Evolutionary conservation across 2,329 filamentous ascomycete species (phyloP).

Genomic region (Aspergillus amoenus): DNA sequence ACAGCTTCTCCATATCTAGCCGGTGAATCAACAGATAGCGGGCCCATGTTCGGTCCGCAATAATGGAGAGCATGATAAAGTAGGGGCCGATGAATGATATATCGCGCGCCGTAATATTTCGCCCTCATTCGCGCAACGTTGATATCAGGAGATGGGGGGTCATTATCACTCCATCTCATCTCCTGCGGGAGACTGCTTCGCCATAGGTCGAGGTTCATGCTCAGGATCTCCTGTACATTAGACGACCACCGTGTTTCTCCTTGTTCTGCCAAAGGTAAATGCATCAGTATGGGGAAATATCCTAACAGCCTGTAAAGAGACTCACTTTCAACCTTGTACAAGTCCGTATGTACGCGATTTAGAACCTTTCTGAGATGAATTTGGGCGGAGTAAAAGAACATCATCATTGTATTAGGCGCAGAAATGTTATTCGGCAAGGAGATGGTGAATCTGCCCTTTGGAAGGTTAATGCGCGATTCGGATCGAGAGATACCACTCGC

Average conservation of each 20-base stretch:
- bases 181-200: conserved; percentile 48
- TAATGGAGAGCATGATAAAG: conserved; percentile 60
- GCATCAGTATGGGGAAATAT: background rate
- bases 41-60: conserved; percentile 41
- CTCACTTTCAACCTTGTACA: conserved; percentile 49
- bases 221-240: conserved; percentile 42
- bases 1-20: conserved; percentile 22
- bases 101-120: conserved; percentile 91
- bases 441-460: conserved; percentile 37
- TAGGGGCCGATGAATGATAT: conserved; percentile 85
- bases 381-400: conserved; percentile 62
- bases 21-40: conserved; percentile 32
- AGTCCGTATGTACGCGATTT: conserved; percentile 55
- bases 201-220: conserved; percentile 55
- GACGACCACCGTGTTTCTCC: conserved; percentile 37
- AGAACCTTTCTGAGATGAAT: conserved; percentile 59
- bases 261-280: conserved; percentile 20
- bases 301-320: background rate
- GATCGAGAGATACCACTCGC: conserved; percentile 60
- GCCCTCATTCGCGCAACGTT: conserved; percentile 80
- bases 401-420: conserved; percentile 42
- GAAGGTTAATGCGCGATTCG: conserved; percentile 48
- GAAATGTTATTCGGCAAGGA: conserved; percentile 32
- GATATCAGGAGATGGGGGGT: conserved; percentile 72
- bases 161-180: conserved; percentile 65